Evolutionary conservation across 208 protist species (phyloP).

Genomic region (Acanthamoeba culbertsoni): DNA sequence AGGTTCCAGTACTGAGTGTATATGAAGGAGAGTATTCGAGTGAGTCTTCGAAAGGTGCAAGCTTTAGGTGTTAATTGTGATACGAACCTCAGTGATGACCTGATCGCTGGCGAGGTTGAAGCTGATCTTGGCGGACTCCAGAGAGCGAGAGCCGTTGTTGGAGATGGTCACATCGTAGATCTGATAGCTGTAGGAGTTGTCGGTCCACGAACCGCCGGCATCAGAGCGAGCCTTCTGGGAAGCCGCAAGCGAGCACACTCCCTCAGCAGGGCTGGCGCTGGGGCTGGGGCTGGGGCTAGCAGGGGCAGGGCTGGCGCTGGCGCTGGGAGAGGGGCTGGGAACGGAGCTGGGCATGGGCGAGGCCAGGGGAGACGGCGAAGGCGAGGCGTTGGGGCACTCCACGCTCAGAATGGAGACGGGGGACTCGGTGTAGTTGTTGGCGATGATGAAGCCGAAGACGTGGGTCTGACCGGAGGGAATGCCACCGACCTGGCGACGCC

Average conservation of each 20-base stretch:
- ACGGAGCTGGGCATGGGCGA: not conserved
- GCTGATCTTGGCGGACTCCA: not conserved
- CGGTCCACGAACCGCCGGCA: not conserved
- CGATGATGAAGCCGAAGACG: slow-evolving; percentile 33
- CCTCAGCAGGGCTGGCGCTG: not conserved
- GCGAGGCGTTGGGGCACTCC: not conserved
- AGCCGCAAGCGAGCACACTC: not conserved
- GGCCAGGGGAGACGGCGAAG: not conserved
- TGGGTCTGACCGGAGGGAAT: not conserved
- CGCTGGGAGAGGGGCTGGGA: not conserved
- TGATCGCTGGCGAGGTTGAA: not conserved
- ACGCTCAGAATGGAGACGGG: not conserved
- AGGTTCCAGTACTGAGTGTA: slow-evolving; percentile 14
- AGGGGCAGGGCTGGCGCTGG: not conserved
- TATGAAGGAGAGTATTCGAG: too few relatives aligned
- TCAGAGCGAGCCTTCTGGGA: not conserved
- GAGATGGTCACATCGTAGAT: not conserved
- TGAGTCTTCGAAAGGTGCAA: too few relatives aligned
- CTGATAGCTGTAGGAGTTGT: not conserved
- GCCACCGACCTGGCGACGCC: not conserved
- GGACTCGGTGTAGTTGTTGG: not conserved
- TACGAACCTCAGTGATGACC: not conserved
- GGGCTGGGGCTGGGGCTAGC: not conserved
- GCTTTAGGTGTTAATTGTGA: too few relatives aligned
- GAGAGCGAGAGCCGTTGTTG: not conserved